Conservation (phyloP, 2,329 filamentous ascomycete species). For the Alternaria sp. region DNA sequence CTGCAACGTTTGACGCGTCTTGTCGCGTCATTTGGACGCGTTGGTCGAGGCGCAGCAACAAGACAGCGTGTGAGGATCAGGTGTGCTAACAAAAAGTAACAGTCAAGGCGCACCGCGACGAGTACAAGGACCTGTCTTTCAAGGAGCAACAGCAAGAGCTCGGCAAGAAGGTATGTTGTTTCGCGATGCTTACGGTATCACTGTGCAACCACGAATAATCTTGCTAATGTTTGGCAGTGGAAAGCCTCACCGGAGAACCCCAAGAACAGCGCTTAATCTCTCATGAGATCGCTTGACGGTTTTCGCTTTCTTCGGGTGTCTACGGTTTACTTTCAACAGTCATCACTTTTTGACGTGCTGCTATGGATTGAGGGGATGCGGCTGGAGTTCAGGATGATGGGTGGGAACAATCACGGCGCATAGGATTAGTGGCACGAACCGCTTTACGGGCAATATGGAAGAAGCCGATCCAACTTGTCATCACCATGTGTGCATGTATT, state of each 20-base stretch:
- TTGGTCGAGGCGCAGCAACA: constrained; percentile 7
- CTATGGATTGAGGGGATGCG: background rate
- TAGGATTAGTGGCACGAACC: constrained; percentile 16
- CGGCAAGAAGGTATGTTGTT: constrained; percentile 43
- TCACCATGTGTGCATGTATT: constrained; percentile 23
- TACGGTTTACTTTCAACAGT: background rate
- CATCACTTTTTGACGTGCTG: constrained; percentile 2
- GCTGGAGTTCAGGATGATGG: constrained; percentile 11
- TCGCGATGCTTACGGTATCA: background rate
- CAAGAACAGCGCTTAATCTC: constrained; percentile 40
- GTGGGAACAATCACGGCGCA: constrained; percentile 18
- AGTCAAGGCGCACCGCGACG: constrained; percentile 50
- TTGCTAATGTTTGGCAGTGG: constrained; percentile 39
- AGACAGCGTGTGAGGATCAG: background rate
- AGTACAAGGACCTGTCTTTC: constrained; percentile 48
- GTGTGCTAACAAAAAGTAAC: constrained; percentile 24
- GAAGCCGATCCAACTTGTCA: constrained; percentile 22
- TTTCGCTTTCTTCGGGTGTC: background rate
- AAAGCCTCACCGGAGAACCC: constrained; percentile 49
- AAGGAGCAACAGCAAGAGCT: constrained; percentile 51
- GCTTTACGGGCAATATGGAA: constrained; percentile 36
- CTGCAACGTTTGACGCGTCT: constrained; percentile 24
- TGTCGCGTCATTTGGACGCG: constrained; percentile 28
- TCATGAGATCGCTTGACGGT: background rate
- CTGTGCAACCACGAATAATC: background rate